phyloP scores from a whole-genome alignment of 305 asterid species.

The Salvia sclarea region DNA sequence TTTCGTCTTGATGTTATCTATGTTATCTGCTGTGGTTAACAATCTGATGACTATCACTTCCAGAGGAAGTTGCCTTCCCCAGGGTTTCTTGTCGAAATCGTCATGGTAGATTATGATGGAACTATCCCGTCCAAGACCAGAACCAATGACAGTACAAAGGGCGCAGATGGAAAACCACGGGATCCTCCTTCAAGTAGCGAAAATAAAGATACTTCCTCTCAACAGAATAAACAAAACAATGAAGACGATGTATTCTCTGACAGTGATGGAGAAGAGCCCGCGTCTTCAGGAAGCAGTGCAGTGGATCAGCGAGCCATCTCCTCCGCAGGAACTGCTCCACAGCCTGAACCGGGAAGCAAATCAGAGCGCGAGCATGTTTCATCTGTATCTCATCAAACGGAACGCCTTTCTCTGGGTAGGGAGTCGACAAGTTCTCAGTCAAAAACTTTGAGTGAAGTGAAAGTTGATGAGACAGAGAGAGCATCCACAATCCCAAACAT shows the following conservation, averaged over 20 bases:
- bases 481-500: slow-evolving; percentile 49
- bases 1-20: background rate
- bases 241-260: slow-evolving; percentile 91
- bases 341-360: slow-evolving; percentile 36
- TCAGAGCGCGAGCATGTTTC: slow-evolving; percentile 45
- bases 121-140: slow-evolving; percentile 49
- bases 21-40: slow-evolving; percentile 9
- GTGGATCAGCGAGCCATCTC: slow-evolving; percentile 35
- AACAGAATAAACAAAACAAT: slow-evolving; percentile 43
- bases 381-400: slow-evolving; percentile 45
- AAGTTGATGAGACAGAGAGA: slow-evolving; percentile 42
- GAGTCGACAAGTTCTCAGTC: slow-evolving; percentile 38
- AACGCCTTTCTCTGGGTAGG: slow-evolving; percentile 49
- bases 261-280: slow-evolving; percentile 77
- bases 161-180: slow-evolving; percentile 43
- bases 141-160: slow-evolving; percentile 33
- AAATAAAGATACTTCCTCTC: slow-evolving; percentile 39
- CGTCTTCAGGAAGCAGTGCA: slow-evolving; percentile 37
- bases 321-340: slow-evolving; percentile 39
- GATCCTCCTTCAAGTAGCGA: slow-evolving; percentile 51
- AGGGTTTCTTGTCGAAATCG: slow-evolving; percentile 86
- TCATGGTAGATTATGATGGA: slow-evolving; percentile 83
- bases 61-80: slow-evolving; percentile 98
- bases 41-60: slow-evolving; percentile 27
- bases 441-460: slow-evolving; percentile 38